Conservation (phyloP, 371 early-diverging fungal genomes). For the Chytridium lagenaria region DNA sequence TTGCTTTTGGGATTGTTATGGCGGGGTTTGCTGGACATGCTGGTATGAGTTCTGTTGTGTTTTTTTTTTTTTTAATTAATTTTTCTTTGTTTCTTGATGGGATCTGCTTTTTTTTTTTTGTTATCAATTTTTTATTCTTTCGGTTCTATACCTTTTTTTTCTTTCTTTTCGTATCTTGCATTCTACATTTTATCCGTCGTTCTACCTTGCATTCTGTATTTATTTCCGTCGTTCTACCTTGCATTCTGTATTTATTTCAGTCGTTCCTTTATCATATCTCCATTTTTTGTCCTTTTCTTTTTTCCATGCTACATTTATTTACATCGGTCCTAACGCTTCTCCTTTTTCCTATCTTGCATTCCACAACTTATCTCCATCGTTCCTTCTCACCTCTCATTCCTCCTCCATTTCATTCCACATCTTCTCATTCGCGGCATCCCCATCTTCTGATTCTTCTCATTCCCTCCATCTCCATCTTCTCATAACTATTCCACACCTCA, state of each 20-base stretch:
- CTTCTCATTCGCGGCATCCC: too few relatives aligned
- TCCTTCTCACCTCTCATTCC: too few relatives aligned
- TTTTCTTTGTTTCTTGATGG: not conserved
- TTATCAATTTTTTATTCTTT: not conserved
- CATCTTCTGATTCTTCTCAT: too few relatives aligned
- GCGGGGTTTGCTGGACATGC: constrained; percentile 66
- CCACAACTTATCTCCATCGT: too few relatives aligned
- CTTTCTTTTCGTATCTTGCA: not conserved
- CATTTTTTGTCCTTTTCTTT: not conserved
- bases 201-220: not conserved
- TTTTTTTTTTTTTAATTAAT: constrained; percentile 40
- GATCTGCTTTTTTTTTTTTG: not conserved
- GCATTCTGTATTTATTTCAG: not conserved
- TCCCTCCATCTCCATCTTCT: not conserved
- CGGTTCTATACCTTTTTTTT: not conserved
- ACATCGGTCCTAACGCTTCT: too few relatives aligned
- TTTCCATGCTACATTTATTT: not conserved
- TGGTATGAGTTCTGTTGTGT: not conserved
- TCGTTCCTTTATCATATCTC: not conserved
- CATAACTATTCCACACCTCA: constrained; percentile 25
- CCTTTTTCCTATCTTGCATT: too few relatives aligned
- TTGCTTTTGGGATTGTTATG: constrained; percentile 62
- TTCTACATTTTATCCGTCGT: not conserved
- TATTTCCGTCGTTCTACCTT: not conserved
- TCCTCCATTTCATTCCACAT: too few relatives aligned